Evolutionary conservation across 1,284 basidiomycete genomes (phyloP), one percentile per base, ranked within the genome.

Genomic region (Cryptococcus sp.): DNA sequence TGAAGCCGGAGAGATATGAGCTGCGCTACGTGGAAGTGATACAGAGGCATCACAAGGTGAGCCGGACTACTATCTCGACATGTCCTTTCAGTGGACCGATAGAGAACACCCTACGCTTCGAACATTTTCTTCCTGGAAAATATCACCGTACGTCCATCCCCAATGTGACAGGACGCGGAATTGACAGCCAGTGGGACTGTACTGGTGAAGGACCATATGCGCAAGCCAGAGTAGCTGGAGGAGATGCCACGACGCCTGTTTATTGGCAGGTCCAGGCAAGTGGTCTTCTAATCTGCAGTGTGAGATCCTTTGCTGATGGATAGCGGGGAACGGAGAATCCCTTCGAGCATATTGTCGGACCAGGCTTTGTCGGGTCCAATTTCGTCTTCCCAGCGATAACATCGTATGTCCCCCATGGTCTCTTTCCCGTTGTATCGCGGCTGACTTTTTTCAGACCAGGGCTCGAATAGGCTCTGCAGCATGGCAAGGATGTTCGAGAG

Each of bases 91-190:
- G 31, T 28, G 3, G 25, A 37, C 16, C 38, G 3, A 10, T 4
- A 57, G 62, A 54, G 68, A 3, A 69, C 68, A 14, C 68, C 68
- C 4, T 69, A 69, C 46, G 57, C 64, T 21, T 63, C 63, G 18
- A 69, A 69, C 52, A 63, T 57, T 5, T 65, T 69, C 46, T 62
- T 58, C 56, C 56, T 61, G 45, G 67, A 69, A 50, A 62, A 63
- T 52, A 53, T 63, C 14, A 24, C 43, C 5, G 59, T 58, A 47
- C 41, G 56, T 52, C 23, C 19, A 6, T n/a, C 10, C 7, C 5
- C n/a, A 12, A 28, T n/a, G n/a, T n/a, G n/a, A n/a, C n/a, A n/a
- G n/a, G n/a, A n/a, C n/a, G n/a, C n/a, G n/a, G n/a, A n/a, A n/a
- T 14, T 31, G 28, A 31, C 14, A 14, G 33, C 18, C 22, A 60